phyloP scores from a whole-genome alignment of 495 filamentous ascomycete genomes.

The Jackrogersella minutella region DNA sequence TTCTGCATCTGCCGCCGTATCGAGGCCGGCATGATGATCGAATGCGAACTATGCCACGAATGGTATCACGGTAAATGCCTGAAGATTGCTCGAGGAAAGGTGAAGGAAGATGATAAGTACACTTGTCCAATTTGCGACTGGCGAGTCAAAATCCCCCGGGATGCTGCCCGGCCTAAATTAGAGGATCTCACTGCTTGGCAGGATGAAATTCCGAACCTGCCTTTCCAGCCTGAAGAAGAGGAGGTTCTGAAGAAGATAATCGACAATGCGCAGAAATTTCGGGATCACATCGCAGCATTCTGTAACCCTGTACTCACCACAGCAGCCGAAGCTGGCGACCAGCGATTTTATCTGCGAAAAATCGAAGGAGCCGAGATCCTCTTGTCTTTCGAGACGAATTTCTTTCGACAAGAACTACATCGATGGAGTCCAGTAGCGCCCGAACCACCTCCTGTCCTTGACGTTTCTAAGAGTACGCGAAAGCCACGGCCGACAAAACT shows the following conservation, averaged over 20 bases:
- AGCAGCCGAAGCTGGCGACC: constrained; percentile 82
- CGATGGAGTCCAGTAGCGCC: constrained; percentile 95
- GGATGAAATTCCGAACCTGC: constrained; percentile 79
- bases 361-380: constrained; percentile 98
- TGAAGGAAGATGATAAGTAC: constrained; percentile 98
- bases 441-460: constrained; percentile 80
- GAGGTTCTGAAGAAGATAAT: constrained; percentile 83
- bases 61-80: constrained; percentile 99
- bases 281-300: constrained; percentile 79
- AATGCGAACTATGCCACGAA: constrained; percentile 97
- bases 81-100: constrained; percentile 96
- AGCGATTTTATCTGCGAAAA: constrained; percentile 98
- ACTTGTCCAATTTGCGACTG: constrained; percentile 99
- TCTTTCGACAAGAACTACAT: constrained; percentile 95
- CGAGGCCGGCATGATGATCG: constrained; percentile 99
- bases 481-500: constrained; percentile 98
- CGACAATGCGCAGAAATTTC: constrained; percentile 81
- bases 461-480: constrained; percentile 88
- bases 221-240: constrained; percentile 97
- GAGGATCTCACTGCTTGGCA: constrained; percentile 92
- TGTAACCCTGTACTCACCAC: constrained; percentile 84
- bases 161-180: constrained; percentile 93
- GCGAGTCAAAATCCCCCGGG: constrained; percentile 97
- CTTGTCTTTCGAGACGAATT: constrained; percentile 91
- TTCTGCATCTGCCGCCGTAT: constrained; percentile 96